Percentiles rank a stretch among this genome's conserved stretches.
Evolutionary conservation across 2,329 filamentous ascomycete species (phyloP).

Genomic region (Monosporascus sp.): DNA sequence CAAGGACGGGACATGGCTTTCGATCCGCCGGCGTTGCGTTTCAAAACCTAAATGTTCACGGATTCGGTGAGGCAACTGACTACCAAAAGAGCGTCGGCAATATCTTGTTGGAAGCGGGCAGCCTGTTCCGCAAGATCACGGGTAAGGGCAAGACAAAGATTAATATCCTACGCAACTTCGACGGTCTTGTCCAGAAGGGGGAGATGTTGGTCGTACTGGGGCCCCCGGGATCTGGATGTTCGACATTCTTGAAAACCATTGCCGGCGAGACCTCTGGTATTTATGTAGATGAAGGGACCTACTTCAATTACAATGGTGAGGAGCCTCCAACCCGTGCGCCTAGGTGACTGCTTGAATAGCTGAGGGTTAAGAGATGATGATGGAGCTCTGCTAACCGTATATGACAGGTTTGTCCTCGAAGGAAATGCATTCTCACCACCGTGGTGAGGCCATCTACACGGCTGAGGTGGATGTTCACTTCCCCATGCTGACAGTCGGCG

Average conservation of each 20-base stretch:
- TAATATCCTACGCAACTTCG: conserved; percentile 63
- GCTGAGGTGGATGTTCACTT: conserved; percentile 82
- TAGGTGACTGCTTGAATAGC: not conserved
- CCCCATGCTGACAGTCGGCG: conserved; percentile 68
- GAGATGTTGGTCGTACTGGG: conserved; percentile 74
- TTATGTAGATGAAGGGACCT: conserved; percentile 61
- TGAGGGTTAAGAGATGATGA: not conserved
- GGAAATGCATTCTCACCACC: conserved; percentile 72
- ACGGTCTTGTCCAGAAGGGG: conserved; percentile 62
- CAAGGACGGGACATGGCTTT: conserved; percentile 47
- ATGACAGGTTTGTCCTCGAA: conserved; percentile 54
- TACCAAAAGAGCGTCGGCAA: conserved; percentile 65
- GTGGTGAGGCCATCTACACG: conserved; percentile 82
- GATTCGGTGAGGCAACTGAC: conserved; percentile 62
- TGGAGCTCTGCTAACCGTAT: conserved; percentile 6
- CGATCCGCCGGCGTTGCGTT: conserved; percentile 61
- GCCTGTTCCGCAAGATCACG: conserved; percentile 42
- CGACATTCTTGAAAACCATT: conserved; percentile 79
- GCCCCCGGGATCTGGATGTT: conserved; percentile 69
- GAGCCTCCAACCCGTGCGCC: conserved; percentile 8
- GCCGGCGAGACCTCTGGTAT: conserved; percentile 80
- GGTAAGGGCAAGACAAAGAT: conserved; percentile 51
- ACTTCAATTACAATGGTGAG: conserved; percentile 75
- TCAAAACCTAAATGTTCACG: conserved; percentile 62
- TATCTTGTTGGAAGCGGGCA: conserved; percentile 47